Conservation (phyloP, 2,329 filamentous ascomycete species). For the Metarhizium brunneum region DNA sequence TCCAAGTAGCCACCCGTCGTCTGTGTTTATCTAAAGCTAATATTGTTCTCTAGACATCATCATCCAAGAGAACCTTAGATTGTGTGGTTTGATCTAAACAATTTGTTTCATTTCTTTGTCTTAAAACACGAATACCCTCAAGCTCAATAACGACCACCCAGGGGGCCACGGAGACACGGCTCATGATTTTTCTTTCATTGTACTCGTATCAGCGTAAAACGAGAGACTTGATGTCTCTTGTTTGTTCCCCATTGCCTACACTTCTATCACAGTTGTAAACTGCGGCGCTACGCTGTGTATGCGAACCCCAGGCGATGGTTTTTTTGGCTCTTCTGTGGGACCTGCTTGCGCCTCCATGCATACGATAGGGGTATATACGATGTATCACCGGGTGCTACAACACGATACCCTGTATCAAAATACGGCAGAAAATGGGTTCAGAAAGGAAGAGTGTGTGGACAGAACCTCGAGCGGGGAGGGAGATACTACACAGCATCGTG, state of each 20-base stretch:
- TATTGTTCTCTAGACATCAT: slow-evolving; percentile 68
- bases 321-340: slow-evolving; percentile 11
- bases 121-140: slow-evolving; percentile 33
- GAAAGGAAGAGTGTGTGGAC: neutral
- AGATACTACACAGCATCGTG: slow-evolving; percentile 20
- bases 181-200: slow-evolving; percentile 25
- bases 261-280: neutral
- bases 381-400: neutral
- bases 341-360: slow-evolving; percentile 1
- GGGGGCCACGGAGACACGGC: slow-evolving; percentile 29
- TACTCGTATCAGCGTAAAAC: slow-evolving; percentile 19
- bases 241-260: neutral
- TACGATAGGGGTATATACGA: neutral
- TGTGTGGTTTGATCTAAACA: slow-evolving; percentile 89
- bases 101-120: slow-evolving; percentile 19
- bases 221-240: slow-evolving; percentile 7
- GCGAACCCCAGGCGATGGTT: neutral
- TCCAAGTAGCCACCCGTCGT: neutral
- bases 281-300: neutral
- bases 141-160: slow-evolving; percentile 30
- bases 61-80: slow-evolving; percentile 96
- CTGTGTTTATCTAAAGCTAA: slow-evolving; percentile 28
- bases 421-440: neutral
- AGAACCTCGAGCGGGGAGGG: slow-evolving; percentile 1
- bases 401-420: neutral